Base-by-base conservation (phyloP, 495 filamentous ascomycete species). In the Podospora pseudocomata region DNA sequence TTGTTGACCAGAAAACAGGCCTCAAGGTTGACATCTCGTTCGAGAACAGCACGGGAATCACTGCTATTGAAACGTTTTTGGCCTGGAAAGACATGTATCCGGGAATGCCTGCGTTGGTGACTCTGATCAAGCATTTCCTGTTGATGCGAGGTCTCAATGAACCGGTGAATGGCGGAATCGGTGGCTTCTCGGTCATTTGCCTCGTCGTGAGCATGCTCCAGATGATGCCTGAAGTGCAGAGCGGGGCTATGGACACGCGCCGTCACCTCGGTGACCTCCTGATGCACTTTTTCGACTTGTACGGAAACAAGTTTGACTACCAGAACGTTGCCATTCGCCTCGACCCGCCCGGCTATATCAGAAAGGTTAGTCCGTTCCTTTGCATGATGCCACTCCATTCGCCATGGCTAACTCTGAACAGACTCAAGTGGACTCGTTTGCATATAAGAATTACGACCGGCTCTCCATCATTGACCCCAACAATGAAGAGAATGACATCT, bases 131-230 rank as follows among this genome's bases (percentile, higher is more conserved):
- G 78, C 96, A 98, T 65, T 93, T 96, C 66, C 80, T 99, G 20
- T 80, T 90, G 19, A 94, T 99, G 86, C 86, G 93, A 56, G 91
- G 88, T 2, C 82, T 97, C 49, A 97, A 97, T 69, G 95, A 99
- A 75, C 92, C 96, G 2, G 88, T 89, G 20, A 89, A 86, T 57
- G 96, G 96, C 66, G 96, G 96, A 0, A 84, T 99, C n/a, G 96
- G 95, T 44, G 94, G 94, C 1, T 97, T 98, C 73, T 90, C 93
- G 1, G 90, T 96, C 64, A 97, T 90, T 55, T 99, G 96, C 80
- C 84, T 99, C 56, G 91, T 97, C n/a, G 88, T 92, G 63, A 92
- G 89, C 77, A 81, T 97, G 70, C 78, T 98, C 18, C 90, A 97
- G 72, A 86, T 89, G 66, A 84, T 90, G 80, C 92, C 93, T 4